Evolutionary conservation across 257 asterid genomes (phyloP), one percentile per base, ranked within the genome.

Genomic region (Solanum chmielewskii): DNA sequence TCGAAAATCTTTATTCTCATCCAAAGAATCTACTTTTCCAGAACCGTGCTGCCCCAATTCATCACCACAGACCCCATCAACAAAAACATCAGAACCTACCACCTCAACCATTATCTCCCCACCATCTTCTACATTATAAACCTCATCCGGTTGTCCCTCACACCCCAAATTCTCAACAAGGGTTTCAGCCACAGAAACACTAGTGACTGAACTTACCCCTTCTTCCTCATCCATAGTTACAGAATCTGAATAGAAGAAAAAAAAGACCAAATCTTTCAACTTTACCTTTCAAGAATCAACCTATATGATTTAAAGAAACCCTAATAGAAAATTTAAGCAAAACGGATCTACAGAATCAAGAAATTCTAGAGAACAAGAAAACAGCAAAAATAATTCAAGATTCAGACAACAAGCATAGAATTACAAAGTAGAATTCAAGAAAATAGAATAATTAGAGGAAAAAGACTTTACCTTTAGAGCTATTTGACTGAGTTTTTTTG

Each of bases 41-140:
- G 83, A 70, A 91, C 83, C 90, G 89, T 52, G 86, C 82, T 11
- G 90, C 64, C 84, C 76, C 91, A 9, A 85, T 85, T 87, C 90
- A 70, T 42, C 82, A 39, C 77, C 83, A 56, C 83, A 42, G 23
- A 94, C 86, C 76, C 98, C 98, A 93, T 94, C 98, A 59, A 95
- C 97, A 89, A 87, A 91, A 86, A 94, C 96, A 90, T 95, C 95
- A 27, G 99, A 92, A 70, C 97, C 98, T 87, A 95, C 98, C 88
- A 95, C 88, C 88, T 95, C 99, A 42, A 95, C 94, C 98, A 95
- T 95, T 83, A 94, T 89, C 89, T 95, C 98, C 81, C 88, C 96
- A 21, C 89, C 95, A 49, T 92, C 96, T 42, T 91, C 93, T 82
- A 83, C 96, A 49, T 70, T 90, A 86, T 35, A 91, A 82, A 91